Base-by-base conservation (phyloP, 2,329 filamentous ascomycete species). In the Sordariomycetes sp. region DNA sequence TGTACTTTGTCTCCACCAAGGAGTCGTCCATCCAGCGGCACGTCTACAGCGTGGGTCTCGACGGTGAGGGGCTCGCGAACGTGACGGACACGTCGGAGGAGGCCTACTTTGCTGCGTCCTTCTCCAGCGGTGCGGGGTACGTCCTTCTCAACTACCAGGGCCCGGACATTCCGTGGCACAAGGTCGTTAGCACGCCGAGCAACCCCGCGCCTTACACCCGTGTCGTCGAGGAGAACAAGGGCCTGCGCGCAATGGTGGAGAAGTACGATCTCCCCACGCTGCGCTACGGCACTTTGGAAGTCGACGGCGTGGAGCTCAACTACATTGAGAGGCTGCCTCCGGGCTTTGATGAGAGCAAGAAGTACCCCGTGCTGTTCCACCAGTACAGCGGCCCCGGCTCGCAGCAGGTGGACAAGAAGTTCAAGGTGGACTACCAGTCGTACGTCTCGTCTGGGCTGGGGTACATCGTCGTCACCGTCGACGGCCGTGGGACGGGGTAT, bases 341-440 rank as follows among this genome's bases (percentile, higher is more conserved):
- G 1, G 87, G 96, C 70, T 99, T 97, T 67, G 39, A 45, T n/a
- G 39, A 50, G 45, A 22, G n/a, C 64, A 91, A 88, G 71, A 84
- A 87, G 66, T 97, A 99, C 64, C 94, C 94, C 0, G 90, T 99
- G 1, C 80, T 99, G 4, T 99, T 99, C 76, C 86, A 89, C 65
- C 85, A 96, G 59, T 99, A 99, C 74, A 92, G 89, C 25, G 94
- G 94, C 0, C 94, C 94, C 0, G 89, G 87, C n/a, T 96, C 90
- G 20, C 95, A 99, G 68, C 81, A 81, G 8, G 94, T 99, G 1
- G 77, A 81, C 64, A 91, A 92, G 67, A 79, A 72, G 58, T 99
- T 96, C 72, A 71, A 69, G 10, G 83, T 99, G 59, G 88, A 96
- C 68, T 99, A 95, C 68, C 90, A 97, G 67, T 81, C 89, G 7